Evolutionary conservation across 441 rosid genomes (phyloP).

Genomic region (Eutrema salsugineum): DNA sequence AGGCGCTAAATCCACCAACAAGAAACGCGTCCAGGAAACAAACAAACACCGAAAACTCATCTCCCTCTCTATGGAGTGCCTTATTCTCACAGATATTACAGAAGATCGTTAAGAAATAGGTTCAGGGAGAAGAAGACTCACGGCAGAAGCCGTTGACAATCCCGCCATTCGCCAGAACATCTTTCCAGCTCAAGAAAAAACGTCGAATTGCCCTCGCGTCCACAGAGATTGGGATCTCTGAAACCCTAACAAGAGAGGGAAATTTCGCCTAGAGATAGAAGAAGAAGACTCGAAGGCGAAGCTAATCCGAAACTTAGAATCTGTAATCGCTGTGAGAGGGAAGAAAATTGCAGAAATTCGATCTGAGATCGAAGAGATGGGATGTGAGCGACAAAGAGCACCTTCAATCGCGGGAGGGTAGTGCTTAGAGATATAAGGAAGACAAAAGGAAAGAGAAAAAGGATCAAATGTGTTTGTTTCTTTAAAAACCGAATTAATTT

Average conservation of each 20-base stretch:
- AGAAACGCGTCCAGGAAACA: not conserved
- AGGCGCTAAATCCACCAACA: not conserved
- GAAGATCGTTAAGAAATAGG: not conserved
- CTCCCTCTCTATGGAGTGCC: constrained; percentile 5
- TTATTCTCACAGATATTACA: not conserved
- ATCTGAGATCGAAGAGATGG: constrained; percentile 33
- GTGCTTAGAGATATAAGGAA: constrained; percentile 24
- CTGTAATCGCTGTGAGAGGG: not conserved
- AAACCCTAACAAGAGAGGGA: constrained; percentile 23
- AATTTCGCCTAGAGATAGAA: not conserved
- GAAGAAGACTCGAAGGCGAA: not conserved
- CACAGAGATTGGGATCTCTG: constrained; percentile 46
- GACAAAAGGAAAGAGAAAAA: not conserved
- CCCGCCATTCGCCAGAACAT: constrained; percentile 99
- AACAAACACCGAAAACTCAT: constrained; percentile 6
- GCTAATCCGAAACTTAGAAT: not conserved
- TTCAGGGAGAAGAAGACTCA: constrained; percentile 38
- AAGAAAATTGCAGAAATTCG: not conserved
- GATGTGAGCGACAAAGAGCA: constrained; percentile 30
- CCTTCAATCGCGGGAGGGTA: constrained; percentile 33
- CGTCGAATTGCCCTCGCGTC: constrained; percentile 17
- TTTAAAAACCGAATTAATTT: not conserved
- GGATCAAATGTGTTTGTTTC: not conserved
- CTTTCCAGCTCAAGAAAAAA: constrained; percentile 27
- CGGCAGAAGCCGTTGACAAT: constrained; percentile 91